Conservation (phyloP, 2,329 filamentous ascomycete species). For the Phoma sp. region DNA sequence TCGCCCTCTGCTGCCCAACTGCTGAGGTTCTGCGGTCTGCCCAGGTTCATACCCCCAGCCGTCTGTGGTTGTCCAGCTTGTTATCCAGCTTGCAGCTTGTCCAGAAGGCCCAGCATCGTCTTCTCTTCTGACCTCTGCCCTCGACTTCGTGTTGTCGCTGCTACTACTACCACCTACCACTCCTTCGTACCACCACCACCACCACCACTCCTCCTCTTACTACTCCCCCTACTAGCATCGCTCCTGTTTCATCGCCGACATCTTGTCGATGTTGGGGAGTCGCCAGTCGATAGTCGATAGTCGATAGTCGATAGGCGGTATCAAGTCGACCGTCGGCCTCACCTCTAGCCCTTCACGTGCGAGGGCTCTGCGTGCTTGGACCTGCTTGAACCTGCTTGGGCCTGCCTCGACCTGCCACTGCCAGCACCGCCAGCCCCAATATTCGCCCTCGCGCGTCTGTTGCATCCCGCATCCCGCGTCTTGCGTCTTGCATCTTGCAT, state of each 20-base stretch:
- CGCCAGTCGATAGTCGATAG: slow-evolving; percentile 23
- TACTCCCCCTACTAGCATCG: too few species aligned
- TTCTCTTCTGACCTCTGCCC: slow-evolving; percentile 30
- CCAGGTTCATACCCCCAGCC: slow-evolving; percentile 25
- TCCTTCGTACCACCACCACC: too few species aligned
- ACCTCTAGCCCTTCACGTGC: slow-evolving; percentile 33
- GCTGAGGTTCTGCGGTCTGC: slow-evolving; percentile 20
- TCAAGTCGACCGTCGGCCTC: too few species aligned
- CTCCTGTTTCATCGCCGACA: slow-evolving; percentile 13
- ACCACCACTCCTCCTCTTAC: not conserved
- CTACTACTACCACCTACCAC: too few species aligned
- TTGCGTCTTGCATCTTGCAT: not conserved
- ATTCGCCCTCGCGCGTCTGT: not conserved
- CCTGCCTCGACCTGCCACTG: slow-evolving; percentile 1
- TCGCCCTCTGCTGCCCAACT: slow-evolving; percentile 18
- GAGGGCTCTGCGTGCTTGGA: slow-evolving; percentile 27
- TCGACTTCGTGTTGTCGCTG: slow-evolving; percentile 5
- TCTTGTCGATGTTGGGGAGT: not conserved
- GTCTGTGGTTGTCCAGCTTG: slow-evolving; percentile 5
- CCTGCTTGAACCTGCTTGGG: not conserved
- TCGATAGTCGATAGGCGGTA: slow-evolving; percentile 2
- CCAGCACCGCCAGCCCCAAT: slow-evolving; percentile 10
- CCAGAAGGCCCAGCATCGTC: slow-evolving; percentile 20
- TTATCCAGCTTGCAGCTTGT: not conserved
- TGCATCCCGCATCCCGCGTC: too few species aligned